Evolutionary conservation across 352 stramenopile species (phyloP).

Genomic region (Saprolegnia parasitica): DNA sequence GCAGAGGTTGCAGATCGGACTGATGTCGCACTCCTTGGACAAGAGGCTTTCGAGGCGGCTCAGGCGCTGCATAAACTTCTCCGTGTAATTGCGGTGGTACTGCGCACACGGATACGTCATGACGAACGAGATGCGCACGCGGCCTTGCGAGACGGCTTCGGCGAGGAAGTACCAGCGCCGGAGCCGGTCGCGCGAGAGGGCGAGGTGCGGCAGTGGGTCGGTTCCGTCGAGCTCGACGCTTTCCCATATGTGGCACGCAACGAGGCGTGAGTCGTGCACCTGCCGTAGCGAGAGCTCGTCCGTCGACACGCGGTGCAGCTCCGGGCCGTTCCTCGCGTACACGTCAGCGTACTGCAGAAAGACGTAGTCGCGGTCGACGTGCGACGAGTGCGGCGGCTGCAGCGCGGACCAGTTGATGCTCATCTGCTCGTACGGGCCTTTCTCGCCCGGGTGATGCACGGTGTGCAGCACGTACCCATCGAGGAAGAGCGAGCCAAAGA

Average conservation of each 20-base stretch:
- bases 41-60: background rate
- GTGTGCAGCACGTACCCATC: conserved; percentile 13
- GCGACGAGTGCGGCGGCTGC: conserved; percentile 15
- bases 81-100: background rate
- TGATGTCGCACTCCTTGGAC: background rate
- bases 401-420: conserved; percentile 19
- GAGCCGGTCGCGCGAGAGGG: background rate
- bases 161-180: conserved; percentile 10
- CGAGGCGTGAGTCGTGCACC: background rate
- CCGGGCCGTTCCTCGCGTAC: background rate
- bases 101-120: background rate
- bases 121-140: background rate
- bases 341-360: conserved; percentile 24
- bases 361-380: conserved; percentile 19
- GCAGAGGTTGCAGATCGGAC: conserved; percentile 13
- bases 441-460: background rate
- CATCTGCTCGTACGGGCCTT: conserved; percentile 16
- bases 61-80: background rate
- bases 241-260: conserved; percentile 18
- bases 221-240: conserved; percentile 15
- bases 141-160: background rate
- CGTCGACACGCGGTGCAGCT: background rate
- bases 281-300: conserved; percentile 8
- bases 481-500: conserved; percentile 11
- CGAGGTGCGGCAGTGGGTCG: background rate